phyloP scores from a whole-genome alignment of 1,284 basidiomycete genomes.

The Heterobasidion annosum region DNA sequence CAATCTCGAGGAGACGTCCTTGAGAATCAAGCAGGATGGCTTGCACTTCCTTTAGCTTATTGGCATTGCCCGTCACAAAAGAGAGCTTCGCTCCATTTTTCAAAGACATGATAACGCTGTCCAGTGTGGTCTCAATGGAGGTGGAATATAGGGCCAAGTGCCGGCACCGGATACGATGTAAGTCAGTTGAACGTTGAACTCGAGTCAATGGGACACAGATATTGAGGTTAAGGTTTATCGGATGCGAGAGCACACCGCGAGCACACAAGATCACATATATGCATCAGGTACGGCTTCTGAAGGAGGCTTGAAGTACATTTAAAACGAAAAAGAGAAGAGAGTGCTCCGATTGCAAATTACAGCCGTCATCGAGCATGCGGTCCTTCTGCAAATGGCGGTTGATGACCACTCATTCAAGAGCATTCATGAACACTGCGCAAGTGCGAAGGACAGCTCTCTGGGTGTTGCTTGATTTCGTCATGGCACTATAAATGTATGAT shows the following conservation, averaged over 20 bases:
- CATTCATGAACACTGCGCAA: conserved; percentile 19
- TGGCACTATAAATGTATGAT: conserved; percentile 12
- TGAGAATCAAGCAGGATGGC: conserved; percentile 52
- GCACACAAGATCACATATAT: background rate
- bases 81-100: conserved; percentile 31
- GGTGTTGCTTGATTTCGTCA: conserved; percentile 23
- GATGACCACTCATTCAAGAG: conserved; percentile 5
- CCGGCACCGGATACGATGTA: background rate
- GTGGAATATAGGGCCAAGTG: background rate
- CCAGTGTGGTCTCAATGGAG: background rate
- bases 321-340: background rate
- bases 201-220: background rate
- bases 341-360: conserved; percentile 36
- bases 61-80: conserved; percentile 92
- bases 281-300: background rate
- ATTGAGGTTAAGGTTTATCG: background rate
- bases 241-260: background rate
- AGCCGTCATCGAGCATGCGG: conserved; percentile 24
- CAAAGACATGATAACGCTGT: background rate
- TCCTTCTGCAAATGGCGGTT: conserved; percentile 15
- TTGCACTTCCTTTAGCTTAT: conserved; percentile 88
- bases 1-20: conserved; percentile 53
- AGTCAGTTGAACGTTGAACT: background rate
- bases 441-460: conserved; percentile 16
- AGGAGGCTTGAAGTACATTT: background rate